A percentile compares a stretch with the other conserved stretches of the same genome.
These are phyloP conservation scores for Tuber indicum DNA, from an alignment of 495 filamentous ascomycete species.

Conservation along the genomic window DNA sequence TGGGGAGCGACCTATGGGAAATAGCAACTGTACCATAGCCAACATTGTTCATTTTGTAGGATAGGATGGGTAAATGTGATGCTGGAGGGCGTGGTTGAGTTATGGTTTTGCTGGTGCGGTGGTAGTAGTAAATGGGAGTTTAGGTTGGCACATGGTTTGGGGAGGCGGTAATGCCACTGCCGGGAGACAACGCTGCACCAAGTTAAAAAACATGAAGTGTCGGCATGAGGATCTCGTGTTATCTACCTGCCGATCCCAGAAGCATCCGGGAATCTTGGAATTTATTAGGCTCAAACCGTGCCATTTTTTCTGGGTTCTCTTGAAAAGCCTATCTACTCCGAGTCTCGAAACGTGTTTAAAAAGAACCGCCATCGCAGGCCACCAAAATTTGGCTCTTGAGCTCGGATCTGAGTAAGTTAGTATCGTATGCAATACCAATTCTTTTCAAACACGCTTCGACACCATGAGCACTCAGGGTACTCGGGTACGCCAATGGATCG, in stretches of 20 bases:
- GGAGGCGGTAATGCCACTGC: neutral
- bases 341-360: neutral
- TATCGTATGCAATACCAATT: neutral
- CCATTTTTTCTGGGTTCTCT: neutral
- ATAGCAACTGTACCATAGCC: neutral
- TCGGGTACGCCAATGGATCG: neutral
- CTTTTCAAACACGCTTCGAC: neutral
- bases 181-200: neutral
- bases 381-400: neutral
- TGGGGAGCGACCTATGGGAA: neutral
- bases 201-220: neutral
- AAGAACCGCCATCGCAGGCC: neutral
- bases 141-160: no score
- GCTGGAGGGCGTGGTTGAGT: neutral
- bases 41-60: neutral
- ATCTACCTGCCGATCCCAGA: neutral
- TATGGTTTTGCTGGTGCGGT: neutral
- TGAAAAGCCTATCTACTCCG: neutral
- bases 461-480: neutral
- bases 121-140: neutral
- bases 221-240: neutral
- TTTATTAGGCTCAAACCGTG: no score
- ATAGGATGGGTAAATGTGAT: neutral
- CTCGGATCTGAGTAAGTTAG: neutral
- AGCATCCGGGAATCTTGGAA: no score